Evolutionary conservation across 1,139 yeast species (phyloP), one percentile per base, ranked within the genome.

Genomic region (Suhomyces terraborum): DNA sequence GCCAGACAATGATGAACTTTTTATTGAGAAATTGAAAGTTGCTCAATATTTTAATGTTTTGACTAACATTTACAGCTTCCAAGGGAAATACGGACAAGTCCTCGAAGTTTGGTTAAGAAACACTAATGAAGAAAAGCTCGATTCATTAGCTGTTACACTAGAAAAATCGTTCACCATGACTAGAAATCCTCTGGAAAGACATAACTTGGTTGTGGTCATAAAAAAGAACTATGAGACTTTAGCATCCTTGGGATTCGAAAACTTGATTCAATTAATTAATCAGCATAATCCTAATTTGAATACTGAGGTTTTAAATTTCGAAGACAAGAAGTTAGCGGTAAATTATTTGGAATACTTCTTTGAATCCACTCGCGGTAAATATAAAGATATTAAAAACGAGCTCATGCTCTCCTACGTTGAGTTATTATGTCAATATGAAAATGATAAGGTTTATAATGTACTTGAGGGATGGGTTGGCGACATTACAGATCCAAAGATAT

Each of bases 11-110:
- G 67, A 69, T 27, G 64, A 66, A 1, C 62, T 62, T 20, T 62
- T 86, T 32, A 61, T 82, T 8, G 66, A 72, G n/a, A 65, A 75
- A 42, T 62, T 88, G 26, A 69, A 72, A 38, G 71, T 75, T 23
- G 82, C 79, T 3, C 66, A 73, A 19, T 85, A 77, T 56, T 74
- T 70, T 50, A 65, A 73, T 36, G 93, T 83, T 0, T 64, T 89
- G 22, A 74, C 82, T 45, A 66, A 72, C 34, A 55, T 84, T 3
- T 87, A 81, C 56, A 65, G 75, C 32, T 62, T 76, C 0, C 79
- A 83, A 44, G 73, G 75, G 7, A 71, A 68, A 42, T 79, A 69
- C 49, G 64, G 79, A 2, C 75, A 80, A 43, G 75, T 84, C 1
- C 50, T 72, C 30, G 67, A 63, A 36, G 54, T 66, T 2, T 69